phyloP scores from a whole-genome alignment of 2,329 filamentous ascomycete species.

The Ophiosphaerella narmari region DNA sequence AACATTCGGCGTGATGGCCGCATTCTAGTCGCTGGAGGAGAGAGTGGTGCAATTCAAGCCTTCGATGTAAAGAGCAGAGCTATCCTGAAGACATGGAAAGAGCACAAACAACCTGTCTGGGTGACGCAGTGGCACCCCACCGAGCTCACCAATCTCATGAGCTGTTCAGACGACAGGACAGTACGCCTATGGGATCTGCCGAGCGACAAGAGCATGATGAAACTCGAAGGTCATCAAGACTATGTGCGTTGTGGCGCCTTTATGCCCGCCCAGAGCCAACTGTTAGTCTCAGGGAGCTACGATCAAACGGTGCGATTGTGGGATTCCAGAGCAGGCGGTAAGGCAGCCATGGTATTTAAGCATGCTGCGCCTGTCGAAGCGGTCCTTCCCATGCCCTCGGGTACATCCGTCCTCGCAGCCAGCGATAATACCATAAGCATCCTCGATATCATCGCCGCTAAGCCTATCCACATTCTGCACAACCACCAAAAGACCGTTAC shows the following conservation, averaged over 20 bases:
- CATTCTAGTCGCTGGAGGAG: conserved; percentile 88
- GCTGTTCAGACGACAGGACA: conserved; percentile 88
- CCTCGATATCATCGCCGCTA: conserved; percentile 88
- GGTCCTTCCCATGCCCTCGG: conserved; percentile 84
- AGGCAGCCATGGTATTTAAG: conserved; percentile 87
- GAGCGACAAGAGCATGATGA: conserved; percentile 73
- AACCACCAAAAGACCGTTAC: conserved; percentile 99
- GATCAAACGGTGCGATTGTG: conserved; percentile 91
- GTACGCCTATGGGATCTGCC: conserved; percentile 94
- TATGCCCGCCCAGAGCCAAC: conserved; percentile 71
- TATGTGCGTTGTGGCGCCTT: conserved; percentile 89
- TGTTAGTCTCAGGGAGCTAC: conserved; percentile 90
- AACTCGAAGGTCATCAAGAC: conserved; percentile 85
- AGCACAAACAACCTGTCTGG: conserved; percentile 94
- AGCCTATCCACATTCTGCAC: conserved; percentile 81
- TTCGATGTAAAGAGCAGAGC: conserved; percentile 90
- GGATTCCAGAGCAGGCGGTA: conserved; percentile 75
- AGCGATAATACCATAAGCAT: conserved; percentile 88
- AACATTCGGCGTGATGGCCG: conserved; percentile 87
- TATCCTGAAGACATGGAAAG: conserved; percentile 92
- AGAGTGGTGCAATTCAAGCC: conserved; percentile 89
- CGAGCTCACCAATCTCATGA: conserved; percentile 86
- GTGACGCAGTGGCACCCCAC: conserved; percentile 87
- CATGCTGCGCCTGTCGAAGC: conserved; percentile 87
- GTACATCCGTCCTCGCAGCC: conserved; percentile 83